Evolutionary conservation across 2,329 filamentous ascomycete genomes (phyloP).

Genomic region (Colletotrichum tamarilloi): DNA sequence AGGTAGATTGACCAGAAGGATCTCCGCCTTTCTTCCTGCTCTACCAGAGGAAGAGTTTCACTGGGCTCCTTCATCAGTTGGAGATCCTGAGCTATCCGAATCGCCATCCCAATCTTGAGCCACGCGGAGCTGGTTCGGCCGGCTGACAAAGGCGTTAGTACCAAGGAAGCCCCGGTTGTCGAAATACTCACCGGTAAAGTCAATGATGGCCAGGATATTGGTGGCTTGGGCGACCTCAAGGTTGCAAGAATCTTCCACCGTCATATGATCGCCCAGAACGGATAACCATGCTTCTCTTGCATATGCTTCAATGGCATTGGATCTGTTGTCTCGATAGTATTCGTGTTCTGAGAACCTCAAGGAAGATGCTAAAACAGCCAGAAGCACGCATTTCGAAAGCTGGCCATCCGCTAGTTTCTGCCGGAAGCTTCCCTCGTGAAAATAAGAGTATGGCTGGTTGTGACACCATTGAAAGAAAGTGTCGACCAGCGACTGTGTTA

Average conservation of each 20-base stretch:
- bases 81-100: no score
- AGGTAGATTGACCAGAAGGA: conserved; percentile 53
- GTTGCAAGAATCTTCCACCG: no score
- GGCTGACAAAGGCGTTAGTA: no score
- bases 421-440: conserved; percentile 48
- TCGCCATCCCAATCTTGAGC: no score
- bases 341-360: not conserved
- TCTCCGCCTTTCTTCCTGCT: conserved; percentile 47
- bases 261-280: not conserved
- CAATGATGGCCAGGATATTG: no score
- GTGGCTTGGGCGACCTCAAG: no score
- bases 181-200: no score
- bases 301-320: not conserved
- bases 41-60: conserved; percentile 32
- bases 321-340: not conserved
- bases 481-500: conserved; percentile 36
- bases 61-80: conserved; percentile 45
- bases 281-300: not conserved
- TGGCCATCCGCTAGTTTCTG: conserved; percentile 36
- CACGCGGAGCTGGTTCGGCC: no score
- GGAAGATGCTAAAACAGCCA: no score
- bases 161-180: no score
- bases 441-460: conserved; percentile 51
- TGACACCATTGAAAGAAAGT: conserved; percentile 48
- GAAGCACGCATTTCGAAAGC: no score